phyloP scores from a whole-genome alignment of 345 rosid species.

The Zanthoxylum bungeanum region DNA sequence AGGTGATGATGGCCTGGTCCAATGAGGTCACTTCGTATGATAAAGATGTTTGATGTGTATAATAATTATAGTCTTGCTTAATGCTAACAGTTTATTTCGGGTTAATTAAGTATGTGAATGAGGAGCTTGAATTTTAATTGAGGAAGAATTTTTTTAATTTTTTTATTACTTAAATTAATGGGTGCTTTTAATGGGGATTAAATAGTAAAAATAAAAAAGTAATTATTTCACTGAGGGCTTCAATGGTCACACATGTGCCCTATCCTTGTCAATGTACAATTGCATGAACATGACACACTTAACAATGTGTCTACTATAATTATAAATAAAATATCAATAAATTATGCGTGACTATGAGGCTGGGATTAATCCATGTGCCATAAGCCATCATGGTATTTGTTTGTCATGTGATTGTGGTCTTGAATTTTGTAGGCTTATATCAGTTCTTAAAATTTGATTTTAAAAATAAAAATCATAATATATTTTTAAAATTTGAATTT shows the following conservation, averaged over 20 bases:
- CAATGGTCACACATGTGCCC: too few relatives aligned
- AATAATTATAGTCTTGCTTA: too few relatives aligned
- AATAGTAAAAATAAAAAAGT: too few relatives aligned
- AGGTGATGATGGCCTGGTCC: not conserved
- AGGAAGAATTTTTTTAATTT: too few relatives aligned
- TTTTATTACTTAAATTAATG: too few relatives aligned
- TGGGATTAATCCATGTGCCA: slow-evolving; percentile 32
- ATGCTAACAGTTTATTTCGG: not conserved
- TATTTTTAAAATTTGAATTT: too few relatives aligned
- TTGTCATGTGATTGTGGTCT: not conserved
- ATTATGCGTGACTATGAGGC: slow-evolving; percentile 7
- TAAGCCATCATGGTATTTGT: slow-evolving; percentile 17
- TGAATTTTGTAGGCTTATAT: not conserved
- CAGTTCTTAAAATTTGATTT: not conserved
- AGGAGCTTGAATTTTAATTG: too few relatives aligned
- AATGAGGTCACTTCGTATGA: not conserved
- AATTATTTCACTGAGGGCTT: too few relatives aligned
- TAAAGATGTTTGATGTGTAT: not conserved
- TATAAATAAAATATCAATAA: too few relatives aligned
- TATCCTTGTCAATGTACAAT: not conserved
- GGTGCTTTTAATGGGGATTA: too few relatives aligned
- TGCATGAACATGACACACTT: not conserved
- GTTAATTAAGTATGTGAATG: not conserved
- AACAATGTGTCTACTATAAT: too few relatives aligned
- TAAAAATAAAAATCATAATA: too few relatives aligned